Evolutionary conservation across 2,329 filamentous ascomycete genomes (phyloP), one percentile per base, ranked within the genome.

Genomic region (Incumbomyces delicatus): DNA sequence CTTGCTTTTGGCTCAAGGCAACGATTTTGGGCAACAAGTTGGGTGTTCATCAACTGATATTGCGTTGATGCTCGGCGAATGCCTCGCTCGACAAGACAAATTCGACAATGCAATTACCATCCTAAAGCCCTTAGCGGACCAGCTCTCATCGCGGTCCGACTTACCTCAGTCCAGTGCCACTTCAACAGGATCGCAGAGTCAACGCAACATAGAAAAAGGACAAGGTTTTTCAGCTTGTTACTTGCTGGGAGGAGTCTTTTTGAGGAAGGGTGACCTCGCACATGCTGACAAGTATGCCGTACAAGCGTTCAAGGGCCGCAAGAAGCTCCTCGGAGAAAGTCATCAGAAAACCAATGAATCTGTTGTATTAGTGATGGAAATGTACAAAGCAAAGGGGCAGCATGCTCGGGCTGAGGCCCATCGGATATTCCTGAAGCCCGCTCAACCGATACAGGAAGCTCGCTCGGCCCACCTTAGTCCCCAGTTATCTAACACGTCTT

Each of bases 291-390:
- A 49, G 5, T 50, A 54, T 33, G 53, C 50, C 11, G 31, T 53
- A 27, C 49, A 52, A 35, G 52, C 50, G 13, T 56, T 53, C 33
- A 51, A 40, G 17, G 48, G 50, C 13, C 44, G 53, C 11, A 49
- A 44, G 27, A 51, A 52, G 40, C 48, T 50, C 11, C 49, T 56
- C 16, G 53, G 53, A 12, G 44, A 51, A 29, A 31, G 44, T 16
- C 52, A 56, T 30, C 44, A 44, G 22, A 54, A 51, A 39, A 54
- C 52, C 8, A 32, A 50, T 4, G 53, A 56, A 20, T 54, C 53
- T 6, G 52, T 56, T 10, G 41, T 40, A 27, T 38, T 54, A 14
- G 48, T 56, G 34, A 54, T 56, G 22, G 52, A 54, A 22, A 50
- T 54, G 31, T 56, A 53, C 41, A 43, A 43, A 42, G 44, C 50